phyloP scores from a whole-genome alignment of 306 rosid species.

The Cyclanthera cordifolia region DNA sequence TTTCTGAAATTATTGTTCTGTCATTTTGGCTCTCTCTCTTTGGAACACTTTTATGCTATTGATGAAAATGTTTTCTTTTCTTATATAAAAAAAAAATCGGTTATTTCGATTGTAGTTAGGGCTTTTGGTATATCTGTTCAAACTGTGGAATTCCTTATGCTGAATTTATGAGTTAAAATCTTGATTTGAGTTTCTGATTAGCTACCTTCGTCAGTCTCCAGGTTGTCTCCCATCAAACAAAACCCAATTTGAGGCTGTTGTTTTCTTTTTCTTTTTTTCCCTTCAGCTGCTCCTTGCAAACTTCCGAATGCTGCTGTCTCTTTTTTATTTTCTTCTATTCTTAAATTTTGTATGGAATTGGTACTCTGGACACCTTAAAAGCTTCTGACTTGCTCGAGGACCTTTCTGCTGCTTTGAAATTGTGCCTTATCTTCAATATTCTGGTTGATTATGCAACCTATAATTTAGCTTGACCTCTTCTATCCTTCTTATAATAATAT shows the following conservation, averaged over 20 bases:
- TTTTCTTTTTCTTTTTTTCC: too few species aligned
- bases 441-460: not conserved
- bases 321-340: not conserved
- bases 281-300: too few species aligned
- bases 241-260: too few species aligned
- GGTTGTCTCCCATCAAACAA: not conserved
- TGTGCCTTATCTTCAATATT: not conserved
- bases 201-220: not conserved
- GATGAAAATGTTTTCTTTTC: too few species aligned
- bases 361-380: not conserved
- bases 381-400: not conserved
- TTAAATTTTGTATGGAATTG: not conserved
- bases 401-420: not conserved
- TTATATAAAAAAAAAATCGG: too few species aligned
- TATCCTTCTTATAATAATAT: not conserved
- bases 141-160: not conserved
- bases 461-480: not conserved
- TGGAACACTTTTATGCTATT: too few species aligned
- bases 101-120: conserved; percentile 14
- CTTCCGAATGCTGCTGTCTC: too few species aligned
- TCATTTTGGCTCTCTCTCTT: too few species aligned
- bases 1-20: conserved; percentile 6
- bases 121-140: conserved; percentile 1
- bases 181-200: not conserved
- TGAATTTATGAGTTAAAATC: not conserved